Evolutionary conservation across 2,329 filamentous ascomycete genomes (phyloP).

Genomic region (Xylaria sp.): DNA sequence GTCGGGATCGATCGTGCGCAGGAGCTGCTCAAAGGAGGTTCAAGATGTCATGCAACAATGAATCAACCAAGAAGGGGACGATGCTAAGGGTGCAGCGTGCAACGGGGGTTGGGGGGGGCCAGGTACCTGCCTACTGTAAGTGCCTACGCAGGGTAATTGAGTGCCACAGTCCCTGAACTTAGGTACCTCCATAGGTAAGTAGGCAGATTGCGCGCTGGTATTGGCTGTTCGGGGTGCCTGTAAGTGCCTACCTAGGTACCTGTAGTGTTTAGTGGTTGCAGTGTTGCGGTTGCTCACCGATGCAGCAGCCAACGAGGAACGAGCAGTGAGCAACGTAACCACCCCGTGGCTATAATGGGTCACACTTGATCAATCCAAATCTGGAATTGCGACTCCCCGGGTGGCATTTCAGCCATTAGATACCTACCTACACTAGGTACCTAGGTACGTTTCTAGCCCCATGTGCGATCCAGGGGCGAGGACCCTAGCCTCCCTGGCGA

Average conservation of each 20-base stretch:
- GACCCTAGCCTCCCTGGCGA: too few relatives aligned
- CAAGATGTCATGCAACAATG: constrained; percentile 26
- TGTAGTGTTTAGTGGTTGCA: background rate
- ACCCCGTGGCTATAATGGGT: background rate
- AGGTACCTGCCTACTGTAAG: background rate
- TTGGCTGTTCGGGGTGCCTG: constrained; percentile 8
- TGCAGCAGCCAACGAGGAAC: constrained; percentile 18
- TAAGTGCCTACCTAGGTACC: background rate
- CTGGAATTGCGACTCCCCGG: background rate
- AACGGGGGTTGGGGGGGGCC: constrained; percentile 7
- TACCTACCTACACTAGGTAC: background rate
- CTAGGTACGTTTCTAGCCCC: constrained; percentile 9
- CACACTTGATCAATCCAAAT: constrained; percentile 11
- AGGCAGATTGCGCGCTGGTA: constrained; percentile 1
- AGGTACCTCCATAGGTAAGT: background rate
- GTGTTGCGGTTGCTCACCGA: background rate
- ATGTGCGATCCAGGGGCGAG: constrained; percentile 24
- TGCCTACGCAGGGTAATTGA: background rate
- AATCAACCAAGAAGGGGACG: constrained; percentile 19
- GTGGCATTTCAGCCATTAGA: background rate
- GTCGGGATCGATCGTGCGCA: constrained; percentile 12
- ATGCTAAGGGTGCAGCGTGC: background rate
- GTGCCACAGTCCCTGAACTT: too few relatives aligned
- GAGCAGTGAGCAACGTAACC: background rate
- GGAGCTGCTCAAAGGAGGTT: constrained; percentile 28